These are phyloP conservation scores for Thalassiosira hispida DNA, from an alignment of 352 stramenopile species.

Conservation along the genomic window DNA sequence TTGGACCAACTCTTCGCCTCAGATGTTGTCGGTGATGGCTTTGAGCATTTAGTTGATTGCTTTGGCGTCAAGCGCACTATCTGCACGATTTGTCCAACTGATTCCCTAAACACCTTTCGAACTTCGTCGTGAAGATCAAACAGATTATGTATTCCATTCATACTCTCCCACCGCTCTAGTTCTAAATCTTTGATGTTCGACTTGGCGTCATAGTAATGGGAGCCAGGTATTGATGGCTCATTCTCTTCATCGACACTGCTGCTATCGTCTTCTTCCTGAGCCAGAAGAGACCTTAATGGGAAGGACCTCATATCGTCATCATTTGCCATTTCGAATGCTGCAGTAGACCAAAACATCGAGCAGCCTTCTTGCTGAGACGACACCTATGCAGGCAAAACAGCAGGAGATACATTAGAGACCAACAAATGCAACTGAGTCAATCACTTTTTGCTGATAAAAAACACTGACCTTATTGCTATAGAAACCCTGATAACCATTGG, in stretches of 20 bases:
- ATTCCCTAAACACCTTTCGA: slow-evolving; percentile 30
- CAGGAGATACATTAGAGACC: neutral
- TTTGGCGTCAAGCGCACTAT: slow-evolving; percentile 32
- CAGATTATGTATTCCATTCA: slow-evolving; percentile 24
- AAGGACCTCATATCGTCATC: slow-evolving; percentile 28
- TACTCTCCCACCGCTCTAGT: slow-evolving; percentile 36
- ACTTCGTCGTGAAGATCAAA: slow-evolving; percentile 35
- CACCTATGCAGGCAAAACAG: slow-evolving; percentile 12
- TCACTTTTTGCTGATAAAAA: neutral
- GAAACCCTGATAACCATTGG: slow-evolving; percentile 69
- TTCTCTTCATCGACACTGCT: neutral
- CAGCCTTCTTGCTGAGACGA: slow-evolving; percentile 62
- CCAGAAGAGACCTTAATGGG: slow-evolving; percentile 26
- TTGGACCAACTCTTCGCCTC: neutral
- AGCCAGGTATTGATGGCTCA: neutral
- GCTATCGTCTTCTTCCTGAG: slow-evolving; percentile 5
- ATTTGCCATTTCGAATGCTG: slow-evolving; percentile 51
- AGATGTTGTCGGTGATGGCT: too few species aligned
- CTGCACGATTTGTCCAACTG: slow-evolving; percentile 42
- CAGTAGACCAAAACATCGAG: slow-evolving; percentile 69
- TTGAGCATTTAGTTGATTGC: neutral
- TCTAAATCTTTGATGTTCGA: slow-evolving; percentile 32
- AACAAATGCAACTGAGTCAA: neutral
- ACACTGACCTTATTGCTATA: slow-evolving; percentile 61
- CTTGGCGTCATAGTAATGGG: slow-evolving; percentile 41